Percentiles rank a stretch among this genome's conserved stretches.
Evolutionary conservation across 1,139 yeast species (phyloP).

Genomic region (Arxiozyma heterogenica): DNA sequence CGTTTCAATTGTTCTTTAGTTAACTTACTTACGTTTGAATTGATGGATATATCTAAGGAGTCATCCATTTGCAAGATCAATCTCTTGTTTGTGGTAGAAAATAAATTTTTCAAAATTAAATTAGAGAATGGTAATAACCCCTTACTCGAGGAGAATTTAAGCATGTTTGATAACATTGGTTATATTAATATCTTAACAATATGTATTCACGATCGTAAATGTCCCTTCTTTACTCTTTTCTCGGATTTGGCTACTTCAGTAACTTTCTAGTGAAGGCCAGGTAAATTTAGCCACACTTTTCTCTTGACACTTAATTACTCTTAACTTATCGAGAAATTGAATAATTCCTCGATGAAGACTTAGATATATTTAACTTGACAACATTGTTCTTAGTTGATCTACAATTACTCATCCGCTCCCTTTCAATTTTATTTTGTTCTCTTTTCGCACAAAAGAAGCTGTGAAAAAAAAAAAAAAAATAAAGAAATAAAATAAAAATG

Average conservation of each 20-base stretch:
- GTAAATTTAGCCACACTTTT: not conserved
- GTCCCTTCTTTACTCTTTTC: not conserved
- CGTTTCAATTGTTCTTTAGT: conserved; percentile 26
- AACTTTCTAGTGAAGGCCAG: not conserved
- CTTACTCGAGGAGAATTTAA: not conserved
- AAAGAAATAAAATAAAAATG: too few relatives aligned
- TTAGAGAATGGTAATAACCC: not conserved
- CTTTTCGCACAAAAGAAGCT: too few relatives aligned
- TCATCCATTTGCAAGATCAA: conserved; percentile 10
- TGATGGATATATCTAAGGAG: conserved; percentile 2
- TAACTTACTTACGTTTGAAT: conserved; percentile 12
- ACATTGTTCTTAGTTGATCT: too few relatives aligned
- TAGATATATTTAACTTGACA: too few relatives aligned
- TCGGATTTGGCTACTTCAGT: not conserved
- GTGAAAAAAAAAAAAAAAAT: too few relatives aligned
- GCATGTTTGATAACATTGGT: not conserved
- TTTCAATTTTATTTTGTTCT: too few relatives aligned
- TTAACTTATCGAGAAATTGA: too few relatives aligned
- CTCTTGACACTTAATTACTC: too few relatives aligned
- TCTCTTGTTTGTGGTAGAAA: conserved; percentile 2
- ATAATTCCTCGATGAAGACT: too few relatives aligned
- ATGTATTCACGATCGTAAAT: not conserved
- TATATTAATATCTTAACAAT: not conserved
- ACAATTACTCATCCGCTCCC: too few relatives aligned
- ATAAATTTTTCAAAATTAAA: not conserved